A percentile compares a stretch with the other conserved stretches of the same genome.
These are phyloP conservation scores for Epichloe typhina DNA, from an alignment of 2,329 filamentous ascomycete genomes.

Conservation along the genomic window DNA sequence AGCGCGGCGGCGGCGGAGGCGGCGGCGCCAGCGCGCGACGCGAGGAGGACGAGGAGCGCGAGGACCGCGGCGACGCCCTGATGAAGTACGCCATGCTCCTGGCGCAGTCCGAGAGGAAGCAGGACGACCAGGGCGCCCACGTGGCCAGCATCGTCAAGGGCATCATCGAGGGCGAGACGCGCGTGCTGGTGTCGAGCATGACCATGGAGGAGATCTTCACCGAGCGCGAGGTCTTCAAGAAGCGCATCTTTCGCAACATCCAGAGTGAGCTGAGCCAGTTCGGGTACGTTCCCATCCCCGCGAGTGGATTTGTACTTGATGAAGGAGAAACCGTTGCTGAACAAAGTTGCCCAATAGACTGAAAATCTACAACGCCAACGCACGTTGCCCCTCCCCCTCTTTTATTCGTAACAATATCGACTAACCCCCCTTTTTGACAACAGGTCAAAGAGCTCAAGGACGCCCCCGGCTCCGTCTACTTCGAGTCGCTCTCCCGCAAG, in stretches of 20 bases:
- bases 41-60: conserved; percentile 10
- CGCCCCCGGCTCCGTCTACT: conserved; percentile 69
- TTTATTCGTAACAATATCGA: not conserved
- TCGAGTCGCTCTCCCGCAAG: conserved; percentile 68
- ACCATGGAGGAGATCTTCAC: conserved; percentile 89
- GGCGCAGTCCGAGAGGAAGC: conserved; percentile 45
- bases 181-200: conserved; percentile 73
- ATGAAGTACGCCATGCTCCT: conserved; percentile 75
- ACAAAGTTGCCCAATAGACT: conserved; percentile 28
- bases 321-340: not conserved
- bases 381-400: not conserved
- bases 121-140: conserved; percentile 37
- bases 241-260: conserved; percentile 60
- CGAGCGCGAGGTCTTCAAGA: conserved; percentile 64
- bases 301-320: not conserved
- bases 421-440: too few relatives aligned
- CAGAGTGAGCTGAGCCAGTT: conserved; percentile 71
- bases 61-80: conserved; percentile 48
- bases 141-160: conserved; percentile 79
- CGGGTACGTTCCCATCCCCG: not conserved
- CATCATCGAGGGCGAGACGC: conserved; percentile 79
- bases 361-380: conserved; percentile 55
- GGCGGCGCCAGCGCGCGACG: conserved; percentile 23
- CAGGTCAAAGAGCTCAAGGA: conserved; percentile 70
- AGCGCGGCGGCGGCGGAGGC: conserved; percentile 16